A percentile compares a stretch with the other conserved stretches of the same genome.
phyloP scores from a whole-genome alignment of 2,329 filamentous ascomycete genomes.

The Penicillium sp. region DNA sequence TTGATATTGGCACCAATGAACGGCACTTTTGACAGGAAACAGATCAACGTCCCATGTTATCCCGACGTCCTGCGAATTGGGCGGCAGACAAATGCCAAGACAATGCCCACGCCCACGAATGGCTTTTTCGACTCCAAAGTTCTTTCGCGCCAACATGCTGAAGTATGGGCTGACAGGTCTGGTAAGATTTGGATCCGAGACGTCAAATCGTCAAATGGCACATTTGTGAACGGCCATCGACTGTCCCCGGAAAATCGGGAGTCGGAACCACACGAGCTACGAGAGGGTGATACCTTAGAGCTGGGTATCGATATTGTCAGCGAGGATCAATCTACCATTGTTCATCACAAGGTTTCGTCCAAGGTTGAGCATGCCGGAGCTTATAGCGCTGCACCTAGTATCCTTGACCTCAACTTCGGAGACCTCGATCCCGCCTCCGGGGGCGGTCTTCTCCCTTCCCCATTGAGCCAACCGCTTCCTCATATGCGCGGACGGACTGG shows the following conservation, averaged over 20 bases:
- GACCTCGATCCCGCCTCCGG: conserved; percentile 78
- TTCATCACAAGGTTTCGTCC: conserved; percentile 96
- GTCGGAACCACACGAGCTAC: conserved; percentile 89
- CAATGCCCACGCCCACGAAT: conserved; percentile 82
- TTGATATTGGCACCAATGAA: conserved; percentile 87
- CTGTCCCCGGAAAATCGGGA: conserved; percentile 92
- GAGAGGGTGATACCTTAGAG: conserved; percentile 87
- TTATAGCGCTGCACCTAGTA: conserved; percentile 65
- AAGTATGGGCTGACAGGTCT: conserved; percentile 81
- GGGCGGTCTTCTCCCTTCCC: conserved; percentile 66
- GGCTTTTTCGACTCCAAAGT: conserved; percentile 99
- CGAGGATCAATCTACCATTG: conserved; percentile 96
- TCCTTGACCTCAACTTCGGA: conserved; percentile 85
- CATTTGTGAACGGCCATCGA: conserved; percentile 90
- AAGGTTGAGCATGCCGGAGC: conserved; percentile 95
- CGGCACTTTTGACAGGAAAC: conserved; percentile 94
- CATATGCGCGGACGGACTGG: conserved; percentile 67
- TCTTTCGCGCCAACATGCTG: conserved; percentile 89
- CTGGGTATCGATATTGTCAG: conserved; percentile 97
- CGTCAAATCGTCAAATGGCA: conserved; percentile 97
- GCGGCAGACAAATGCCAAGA: conserved; percentile 95
- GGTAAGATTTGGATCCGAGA: conserved; percentile 95
- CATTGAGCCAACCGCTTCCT: conserved; percentile 59
- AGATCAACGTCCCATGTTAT: conserved; percentile 84
- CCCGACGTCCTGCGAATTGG: conserved; percentile 95